Evolutionary conservation across 768 basidiomycete genomes (phyloP).

Genomic region (Psilocybe azurescens): DNA sequence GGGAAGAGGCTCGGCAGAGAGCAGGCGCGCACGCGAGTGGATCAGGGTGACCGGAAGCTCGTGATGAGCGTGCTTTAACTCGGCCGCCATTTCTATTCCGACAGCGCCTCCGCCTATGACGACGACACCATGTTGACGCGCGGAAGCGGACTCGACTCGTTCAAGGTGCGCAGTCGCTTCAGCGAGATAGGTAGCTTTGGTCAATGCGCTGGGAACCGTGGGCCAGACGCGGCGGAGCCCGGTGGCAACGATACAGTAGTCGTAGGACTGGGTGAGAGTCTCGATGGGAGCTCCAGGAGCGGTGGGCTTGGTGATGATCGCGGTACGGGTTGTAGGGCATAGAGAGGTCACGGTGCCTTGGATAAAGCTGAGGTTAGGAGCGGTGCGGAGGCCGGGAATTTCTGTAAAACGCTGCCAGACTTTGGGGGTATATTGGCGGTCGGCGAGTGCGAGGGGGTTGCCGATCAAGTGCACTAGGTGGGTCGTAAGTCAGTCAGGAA

Average conservation of each 20-base stretch:
- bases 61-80: neutral
- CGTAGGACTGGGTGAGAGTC: neutral
- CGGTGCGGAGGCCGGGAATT: neutral
- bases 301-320: neutral
- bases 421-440: neutral
- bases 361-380: neutral
- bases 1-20: neutral
- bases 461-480: neutral
- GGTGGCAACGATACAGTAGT: conserved; percentile 1
- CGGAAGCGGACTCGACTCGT: neutral
- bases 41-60: neutral
- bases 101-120: neutral
- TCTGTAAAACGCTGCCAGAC: neutral
- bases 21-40: neutral
- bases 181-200: neutral
- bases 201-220: neutral
- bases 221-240: neutral
- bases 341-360: conserved; percentile 1
- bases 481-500: neutral
- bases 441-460: neutral
- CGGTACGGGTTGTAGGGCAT: neutral
- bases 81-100: neutral
- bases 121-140: neutral
- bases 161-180: neutral
- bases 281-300: neutral